Evolutionary conservation across 2,329 filamentous ascomycete species (phyloP), one percentile per base, ranked within the genome.

Genomic region (Exophiala sp.): DNA sequence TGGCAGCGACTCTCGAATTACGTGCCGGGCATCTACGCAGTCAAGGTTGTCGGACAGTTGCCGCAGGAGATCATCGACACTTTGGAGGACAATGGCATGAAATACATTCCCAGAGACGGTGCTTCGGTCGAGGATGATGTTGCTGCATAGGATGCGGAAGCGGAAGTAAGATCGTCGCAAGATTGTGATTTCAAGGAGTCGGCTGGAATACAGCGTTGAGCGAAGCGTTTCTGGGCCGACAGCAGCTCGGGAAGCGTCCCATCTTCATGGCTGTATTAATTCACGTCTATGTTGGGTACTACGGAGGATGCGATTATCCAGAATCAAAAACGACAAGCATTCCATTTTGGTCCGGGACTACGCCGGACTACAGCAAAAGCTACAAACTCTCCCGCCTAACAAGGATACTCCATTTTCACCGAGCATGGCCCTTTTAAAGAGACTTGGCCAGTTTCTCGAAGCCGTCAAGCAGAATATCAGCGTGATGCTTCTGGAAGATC

Each of bases 1-100:
- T 97, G 90, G 85, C 89, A 97, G 75, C 81, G 93, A 7, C 72
- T 98, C 52, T 88, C 96, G 66, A 81, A 81, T 48, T 97, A 95
- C 68, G 85, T 93, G 45, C 80, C 82, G 13, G 93, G 93, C 46
- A 83, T 94, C 50, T 98, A 98, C 71, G 93, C 93, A 14, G 86
- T 89, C 48, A 96, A 97, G 73, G 93, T 98, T 19, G 88, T 86
- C 24, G 93, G 93, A 14, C 52, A 77, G 70, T 64, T 83, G 43
- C 77, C 79, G 0, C 76, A 78, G 35, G 79, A 83, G 49, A 73
- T 78, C 32, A 68, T 80, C 23, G 69, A 70, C 30, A 72, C 71
- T 29, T 68, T 79, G 24, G 79, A 82, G 65, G 77, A 75, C 59
- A 74, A 77, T 6, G 80, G 80, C 13, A 70, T 82, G 43, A 77